phyloP scores from a whole-genome alignment of 1,284 basidiomycete species.

The Vanrija pseudolonga region DNA sequence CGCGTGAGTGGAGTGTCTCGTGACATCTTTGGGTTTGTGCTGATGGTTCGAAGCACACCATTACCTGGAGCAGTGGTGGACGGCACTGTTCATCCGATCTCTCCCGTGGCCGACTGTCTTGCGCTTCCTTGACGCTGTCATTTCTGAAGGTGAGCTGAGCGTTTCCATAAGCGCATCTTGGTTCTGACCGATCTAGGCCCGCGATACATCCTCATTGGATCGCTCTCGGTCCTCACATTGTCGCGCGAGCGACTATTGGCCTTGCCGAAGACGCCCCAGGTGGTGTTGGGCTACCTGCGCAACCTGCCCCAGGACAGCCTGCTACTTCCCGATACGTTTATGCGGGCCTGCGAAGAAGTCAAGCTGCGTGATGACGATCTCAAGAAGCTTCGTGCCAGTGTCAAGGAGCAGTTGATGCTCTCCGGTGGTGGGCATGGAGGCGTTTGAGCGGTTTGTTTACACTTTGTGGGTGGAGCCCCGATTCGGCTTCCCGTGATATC shows the following conservation, averaged over 20 bases:
- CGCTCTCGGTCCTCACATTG: slow-evolving; percentile 62
- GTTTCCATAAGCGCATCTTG: background rate
- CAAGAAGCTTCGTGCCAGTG: slow-evolving; percentile 31
- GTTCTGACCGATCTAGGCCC: slow-evolving; percentile 56
- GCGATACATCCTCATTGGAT: slow-evolving; percentile 73
- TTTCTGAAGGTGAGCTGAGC: slow-evolving; percentile 69
- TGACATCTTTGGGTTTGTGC: background rate
- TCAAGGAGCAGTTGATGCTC: slow-evolving; percentile 37
- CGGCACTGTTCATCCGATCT: slow-evolving; percentile 63
- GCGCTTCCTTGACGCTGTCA: slow-evolving; percentile 81
- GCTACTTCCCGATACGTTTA: slow-evolving; percentile 43
- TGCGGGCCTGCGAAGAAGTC: slow-evolving; percentile 39
- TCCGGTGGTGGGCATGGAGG: background rate
- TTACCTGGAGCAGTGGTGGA: slow-evolving; percentile 42
- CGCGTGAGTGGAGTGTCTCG: slow-evolving; percentile 50
- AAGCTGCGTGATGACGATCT: slow-evolving; percentile 44
- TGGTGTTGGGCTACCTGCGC: slow-evolving; percentile 34
- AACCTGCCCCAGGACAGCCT: slow-evolving; percentile 43
- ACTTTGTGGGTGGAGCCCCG: too few species aligned
- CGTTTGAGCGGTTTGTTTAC: background rate
- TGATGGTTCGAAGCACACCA: slow-evolving; percentile 25
- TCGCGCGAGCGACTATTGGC: slow-evolving; percentile 38
- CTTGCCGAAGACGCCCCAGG: slow-evolving; percentile 20
- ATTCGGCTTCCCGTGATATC: too few species aligned
- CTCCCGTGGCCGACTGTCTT: slow-evolving; percentile 73